Percentiles rank a stretch among this genome's conserved stretches.
Evolutionary conservation across 2,329 filamentous ascomycete genomes (phyloP).

Genomic region (Fusarium sp.): DNA sequence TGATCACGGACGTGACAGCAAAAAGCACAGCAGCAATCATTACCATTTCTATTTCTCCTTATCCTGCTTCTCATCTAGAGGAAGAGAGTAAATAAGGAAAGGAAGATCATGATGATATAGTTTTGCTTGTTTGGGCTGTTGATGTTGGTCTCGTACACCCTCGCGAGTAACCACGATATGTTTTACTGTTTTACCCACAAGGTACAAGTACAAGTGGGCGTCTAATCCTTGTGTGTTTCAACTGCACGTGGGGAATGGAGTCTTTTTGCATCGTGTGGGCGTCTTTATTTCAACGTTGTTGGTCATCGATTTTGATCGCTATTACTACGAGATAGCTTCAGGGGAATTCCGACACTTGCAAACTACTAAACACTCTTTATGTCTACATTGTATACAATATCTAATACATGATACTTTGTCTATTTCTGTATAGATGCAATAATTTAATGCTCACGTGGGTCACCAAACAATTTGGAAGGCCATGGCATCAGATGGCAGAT

Average conservation of each 20-base stretch:
- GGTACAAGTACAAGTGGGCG: neutral
- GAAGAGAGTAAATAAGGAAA: neutral
- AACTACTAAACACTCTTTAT: neutral
- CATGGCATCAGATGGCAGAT: conserved; percentile 7
- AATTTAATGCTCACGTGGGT: conserved; percentile 14
- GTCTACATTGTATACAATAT: neutral
- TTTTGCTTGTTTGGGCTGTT: conserved; percentile 11
- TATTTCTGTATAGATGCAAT: neutral
- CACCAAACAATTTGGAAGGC: conserved; percentile 19
- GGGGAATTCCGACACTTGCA: neutral
- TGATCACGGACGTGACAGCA: neutral
- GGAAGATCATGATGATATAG: neutral
- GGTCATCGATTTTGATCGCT: neutral
- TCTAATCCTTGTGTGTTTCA: neutral
- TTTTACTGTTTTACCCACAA: neutral
- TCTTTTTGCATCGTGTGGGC: neutral
- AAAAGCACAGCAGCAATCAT: neutral
- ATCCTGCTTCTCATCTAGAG: rapidly evolving
- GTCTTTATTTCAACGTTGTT: conserved; percentile 8
- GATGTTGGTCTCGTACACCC: conserved; percentile 23
- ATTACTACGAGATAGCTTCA: neutral
- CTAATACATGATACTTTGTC: neutral
- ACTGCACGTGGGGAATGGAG: neutral
- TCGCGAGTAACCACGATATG: conserved; percentile 32
- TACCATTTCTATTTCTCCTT: neutral